Base-by-base conservation (phyloP, 1,284 basidiomycete genomes). In the Microbotryomycetes sp. region DNA sequence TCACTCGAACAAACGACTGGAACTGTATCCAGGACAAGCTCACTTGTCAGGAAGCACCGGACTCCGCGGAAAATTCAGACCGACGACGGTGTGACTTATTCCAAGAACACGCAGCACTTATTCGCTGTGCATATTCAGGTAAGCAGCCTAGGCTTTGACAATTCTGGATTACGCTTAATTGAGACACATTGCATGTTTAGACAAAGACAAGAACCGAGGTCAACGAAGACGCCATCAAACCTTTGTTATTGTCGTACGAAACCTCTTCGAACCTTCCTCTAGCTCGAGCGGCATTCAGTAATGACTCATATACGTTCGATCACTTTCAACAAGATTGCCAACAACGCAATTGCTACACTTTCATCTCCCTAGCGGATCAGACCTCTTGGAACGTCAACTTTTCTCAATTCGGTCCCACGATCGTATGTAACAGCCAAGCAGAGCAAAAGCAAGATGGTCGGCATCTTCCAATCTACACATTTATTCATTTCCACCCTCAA, bases 401-500 rank as follows among this genome's bases (percentile, higher is more conserved):
- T 31, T 4, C 51, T 4, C 58, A 31, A 28, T 19, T 46, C 29
- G 58, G 58, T 4, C 51, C 58, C 12, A 4, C 32, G 5, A 28
- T 48, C 15, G 19, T 47, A 12, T 19, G 12, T 9, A 9, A 42
- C 9, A 12, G 12, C 36, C 12, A 42, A 9, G 9, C 36, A 9
- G 36, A 9, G 9, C 36, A 42, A 9, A 42, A 42, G 36, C 12
- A 42, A 42, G 36, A 12, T 42, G 36, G 19, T 12, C n/a, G n/a
- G n/a, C n/a, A n/a, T n/a, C n/a, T n/a, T 3, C 48, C 58, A 2
- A 36, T 45, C 25, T 54, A 36, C n/a, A 57, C 55, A 6, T 61
- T 57, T 47, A 23, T 61, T 26, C 54, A 57, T 31, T 57, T 57
- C 50, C 46, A 36, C 9, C 60, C 60, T 3, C 42, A 36, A 30